Evolutionary conservation across 169 alveolate species (phyloP).

Genomic region (Eimeria sp.): DNA sequence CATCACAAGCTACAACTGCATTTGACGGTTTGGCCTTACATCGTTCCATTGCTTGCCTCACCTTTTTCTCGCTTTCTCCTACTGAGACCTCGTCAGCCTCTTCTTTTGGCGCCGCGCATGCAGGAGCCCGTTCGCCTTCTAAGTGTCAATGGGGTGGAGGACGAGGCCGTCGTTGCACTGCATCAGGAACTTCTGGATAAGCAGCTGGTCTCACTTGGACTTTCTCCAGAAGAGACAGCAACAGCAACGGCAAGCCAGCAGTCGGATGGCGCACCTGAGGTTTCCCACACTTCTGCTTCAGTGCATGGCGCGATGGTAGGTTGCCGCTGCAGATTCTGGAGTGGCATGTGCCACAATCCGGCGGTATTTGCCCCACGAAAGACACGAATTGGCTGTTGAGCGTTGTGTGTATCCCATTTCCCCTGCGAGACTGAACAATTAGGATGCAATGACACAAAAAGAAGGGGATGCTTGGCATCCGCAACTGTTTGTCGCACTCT

Average conservation of each 20-base stretch:
- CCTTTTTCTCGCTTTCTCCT: neutral
- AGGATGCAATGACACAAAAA: neutral
- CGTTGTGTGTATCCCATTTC: neutral
- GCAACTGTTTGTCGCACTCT: neutral
- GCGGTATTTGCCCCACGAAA: neutral
- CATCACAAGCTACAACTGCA: neutral
- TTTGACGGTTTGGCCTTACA: neutral
- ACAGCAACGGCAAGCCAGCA: neutral
- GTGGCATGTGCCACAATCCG: neutral
- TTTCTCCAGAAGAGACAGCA: neutral
- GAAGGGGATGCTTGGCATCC: neutral
- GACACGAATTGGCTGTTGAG: neutral
- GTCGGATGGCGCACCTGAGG: neutral
- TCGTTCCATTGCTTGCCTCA: neutral
- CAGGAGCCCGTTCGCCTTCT: slow-evolving; percentile 52
- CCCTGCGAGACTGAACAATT: neutral
- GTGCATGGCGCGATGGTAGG: slow-evolving; percentile 57
- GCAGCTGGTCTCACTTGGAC: slow-evolving; percentile 53
- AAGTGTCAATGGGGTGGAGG: neutral
- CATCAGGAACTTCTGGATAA: slow-evolving; percentile 45
- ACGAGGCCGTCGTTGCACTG: slow-evolving; percentile 29
- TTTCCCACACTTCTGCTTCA: neutral
- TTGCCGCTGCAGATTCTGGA: neutral
- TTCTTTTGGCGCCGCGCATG: slow-evolving; percentile 15
- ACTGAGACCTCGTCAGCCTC: neutral